phyloP scores from a whole-genome alignment of 2,329 filamentous ascomycete genomes.

The Fusarium sp. region DNA sequence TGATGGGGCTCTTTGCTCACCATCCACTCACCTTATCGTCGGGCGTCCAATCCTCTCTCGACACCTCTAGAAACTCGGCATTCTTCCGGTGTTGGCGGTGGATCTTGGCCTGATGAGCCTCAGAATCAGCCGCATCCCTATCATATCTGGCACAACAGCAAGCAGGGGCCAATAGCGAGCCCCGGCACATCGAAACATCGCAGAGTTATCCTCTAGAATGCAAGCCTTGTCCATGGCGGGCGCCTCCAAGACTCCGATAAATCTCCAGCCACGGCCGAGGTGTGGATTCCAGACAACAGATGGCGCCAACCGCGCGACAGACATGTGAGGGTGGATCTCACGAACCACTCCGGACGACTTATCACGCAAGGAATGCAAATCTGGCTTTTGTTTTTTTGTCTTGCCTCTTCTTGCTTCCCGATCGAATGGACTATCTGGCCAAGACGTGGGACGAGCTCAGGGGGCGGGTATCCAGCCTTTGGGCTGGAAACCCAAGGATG shows the following conservation, averaged over 20 bases:
- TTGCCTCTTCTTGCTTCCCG: constrained; percentile 6
- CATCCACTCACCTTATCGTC: constrained; percentile 13
- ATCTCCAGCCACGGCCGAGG: constrained; percentile 36
- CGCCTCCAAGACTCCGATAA: constrained; percentile 26
- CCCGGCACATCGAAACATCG: background rate
- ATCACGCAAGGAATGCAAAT: constrained; percentile 28
- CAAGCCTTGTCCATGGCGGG: constrained; percentile 17
- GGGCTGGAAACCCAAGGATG: constrained; percentile 8
- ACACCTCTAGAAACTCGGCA: constrained; percentile 11
- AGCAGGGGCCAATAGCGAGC: constrained; percentile 5
- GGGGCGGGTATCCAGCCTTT: background rate
- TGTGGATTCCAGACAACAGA: constrained; percentile 15
- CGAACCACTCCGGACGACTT: constrained; percentile 20
- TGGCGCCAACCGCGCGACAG: constrained; percentile 1
- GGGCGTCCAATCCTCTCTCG: background rate
- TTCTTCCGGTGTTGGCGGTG: constrained; percentile 11
- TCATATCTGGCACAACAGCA: background rate
- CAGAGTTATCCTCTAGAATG: background rate
- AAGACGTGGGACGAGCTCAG: constrained; percentile 28
- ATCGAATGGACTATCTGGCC: constrained; percentile 25
- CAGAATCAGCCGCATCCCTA: constrained; percentile 23
- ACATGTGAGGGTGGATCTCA: constrained; percentile 34
- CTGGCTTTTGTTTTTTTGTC: background rate
- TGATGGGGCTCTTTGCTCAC: constrained; percentile 10
- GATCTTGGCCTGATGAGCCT: constrained; percentile 21